Evolutionary conservation across 192 early-diverging fungal species (phyloP), one percentile per base, ranked within the genome.

Genomic region (Nowakowskiella sp.): DNA sequence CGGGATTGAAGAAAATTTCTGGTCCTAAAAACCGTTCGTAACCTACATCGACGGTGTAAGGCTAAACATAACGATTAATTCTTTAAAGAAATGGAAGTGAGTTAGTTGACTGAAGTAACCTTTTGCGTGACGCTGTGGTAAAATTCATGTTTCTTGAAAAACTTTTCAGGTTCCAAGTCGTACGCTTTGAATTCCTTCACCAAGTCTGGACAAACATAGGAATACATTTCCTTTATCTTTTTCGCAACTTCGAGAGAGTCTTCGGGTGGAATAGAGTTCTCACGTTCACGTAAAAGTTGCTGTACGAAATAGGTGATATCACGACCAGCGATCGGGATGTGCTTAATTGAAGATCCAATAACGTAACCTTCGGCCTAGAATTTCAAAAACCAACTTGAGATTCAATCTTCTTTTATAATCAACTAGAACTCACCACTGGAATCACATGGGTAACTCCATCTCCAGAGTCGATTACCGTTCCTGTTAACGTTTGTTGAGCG

Each of bases 391-490:
- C 9, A 7, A 61, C n/a, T 51, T 58, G 21, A 16, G 27, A 61
- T 2, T 32, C 26, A 16, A 19, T 32, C 6, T 21, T 21, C 42
- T 21, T 6, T 16, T 21, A 31, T 13, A 34, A 28, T 1, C 23
- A 9, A 30, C n/a, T 2, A 27, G 27, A 7, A 70, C 80, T 55
- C 70, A 91, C 89, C 52, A 98, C 92, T 22, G 95, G 95, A 61
- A 98, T 98, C 39, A 98, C 95, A 67, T 98, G 95, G 8, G 95
- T 98, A 44, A 98, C 93, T 70, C 95, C 95, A 75, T 96, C 95
- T 34, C 95, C 95, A 61, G 85, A 86, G 68, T 98, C 95, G 58
- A 98, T 93, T 28, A 98, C 95, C 1, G 95, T 98, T 55, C 95
- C 95, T 6, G 95, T 98, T 56, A 98, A 75, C 8, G 90, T 91